Percentiles rank a stretch among this genome's conserved stretches.
Evolutionary conservation across 345 rosid species (phyloP).

Genomic region (Streptanthus diversifolius): DNA sequence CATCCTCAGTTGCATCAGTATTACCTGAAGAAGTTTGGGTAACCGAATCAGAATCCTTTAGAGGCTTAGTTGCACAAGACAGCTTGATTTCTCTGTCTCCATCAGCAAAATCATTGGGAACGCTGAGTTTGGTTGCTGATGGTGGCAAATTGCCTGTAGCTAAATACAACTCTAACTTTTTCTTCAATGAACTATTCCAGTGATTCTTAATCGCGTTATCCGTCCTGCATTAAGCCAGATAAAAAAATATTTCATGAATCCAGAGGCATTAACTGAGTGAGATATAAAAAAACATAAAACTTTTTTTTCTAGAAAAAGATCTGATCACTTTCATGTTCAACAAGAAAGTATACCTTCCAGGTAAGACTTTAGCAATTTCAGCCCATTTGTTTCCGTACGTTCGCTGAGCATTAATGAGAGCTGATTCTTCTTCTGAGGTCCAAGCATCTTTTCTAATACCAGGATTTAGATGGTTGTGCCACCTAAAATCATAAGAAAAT

Average conservation of each 20-base stretch:
- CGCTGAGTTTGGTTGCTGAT: conserved; percentile 42
- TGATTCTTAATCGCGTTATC: conserved; percentile 93
- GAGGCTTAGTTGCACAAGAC: conserved; percentile 17
- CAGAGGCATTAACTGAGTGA: not conserved
- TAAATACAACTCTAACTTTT: conserved; percentile 76
- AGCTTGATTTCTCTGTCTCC: conserved; percentile 25
- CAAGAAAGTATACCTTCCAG: conserved; percentile 67
- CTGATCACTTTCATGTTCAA: conserved; percentile 34
- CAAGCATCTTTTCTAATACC: conserved; percentile 88
- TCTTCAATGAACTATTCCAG: conserved; percentile 98
- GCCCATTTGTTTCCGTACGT: conserved; percentile 93
- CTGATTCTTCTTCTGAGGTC: conserved; percentile 79
- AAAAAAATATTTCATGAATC: not conserved
- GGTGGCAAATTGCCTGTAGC: conserved; percentile 67
- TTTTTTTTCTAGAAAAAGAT: conserved; percentile 46
- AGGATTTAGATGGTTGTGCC: conserved; percentile 99
- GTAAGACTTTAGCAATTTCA: conserved; percentile 86
- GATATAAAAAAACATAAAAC: conserved; percentile 1
- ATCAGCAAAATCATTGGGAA: conserved; percentile 15
- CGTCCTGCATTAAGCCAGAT: conserved; percentile 52
- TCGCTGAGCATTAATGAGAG: conserved; percentile 77
- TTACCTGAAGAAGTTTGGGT: conserved; percentile 57
- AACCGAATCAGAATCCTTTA: conserved; percentile 51
- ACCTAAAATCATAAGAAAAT: conserved; percentile 42
- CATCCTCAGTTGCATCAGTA: conserved; percentile 50